Evolutionary conservation across 257 asterid species (phyloP).

Genomic region (Solanum sejunctum): DNA sequence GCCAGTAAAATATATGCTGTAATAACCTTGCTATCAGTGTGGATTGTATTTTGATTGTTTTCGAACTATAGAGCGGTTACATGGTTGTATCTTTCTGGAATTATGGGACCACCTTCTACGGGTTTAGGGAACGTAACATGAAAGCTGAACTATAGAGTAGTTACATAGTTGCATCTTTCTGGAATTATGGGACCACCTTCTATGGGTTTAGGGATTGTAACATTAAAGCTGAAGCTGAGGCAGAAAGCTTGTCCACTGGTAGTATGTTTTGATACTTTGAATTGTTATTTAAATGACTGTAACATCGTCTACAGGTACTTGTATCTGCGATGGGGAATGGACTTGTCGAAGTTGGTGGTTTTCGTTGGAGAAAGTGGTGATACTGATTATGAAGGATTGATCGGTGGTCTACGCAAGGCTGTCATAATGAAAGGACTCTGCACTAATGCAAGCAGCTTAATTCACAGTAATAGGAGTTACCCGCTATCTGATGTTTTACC

Average conservation of each 20-base stretch:
- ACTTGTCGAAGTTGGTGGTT: slow-evolving; percentile 74
- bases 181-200: background rate
- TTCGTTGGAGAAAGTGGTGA: slow-evolving; percentile 97
- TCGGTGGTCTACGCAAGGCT: slow-evolving; percentile 87
- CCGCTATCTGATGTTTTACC: slow-evolving; percentile 70
- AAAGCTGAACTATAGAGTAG: background rate
- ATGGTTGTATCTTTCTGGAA: background rate
- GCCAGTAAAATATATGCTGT: background rate
- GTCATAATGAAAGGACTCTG: slow-evolving; percentile 71
- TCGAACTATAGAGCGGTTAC: background rate
- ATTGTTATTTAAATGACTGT: background rate
- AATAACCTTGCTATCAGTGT: background rate
- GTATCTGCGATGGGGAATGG: slow-evolving; percentile 95
- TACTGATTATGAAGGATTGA: slow-evolving; percentile 89
- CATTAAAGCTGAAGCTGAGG: background rate
- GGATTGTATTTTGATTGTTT: background rate
- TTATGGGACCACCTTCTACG: background rate
- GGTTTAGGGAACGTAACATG: background rate
- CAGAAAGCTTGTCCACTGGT: background rate
- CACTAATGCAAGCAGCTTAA: slow-evolving; percentile 39
- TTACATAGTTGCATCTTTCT: background rate
- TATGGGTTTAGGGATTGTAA: background rate
- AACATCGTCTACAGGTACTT: slow-evolving; percentile 46
- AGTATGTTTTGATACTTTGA: background rate
- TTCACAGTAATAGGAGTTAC: slow-evolving; percentile 58